phyloP scores from a whole-genome alignment of 163 green algal species.

The Chlamydomonas reinhardtii region DNA sequence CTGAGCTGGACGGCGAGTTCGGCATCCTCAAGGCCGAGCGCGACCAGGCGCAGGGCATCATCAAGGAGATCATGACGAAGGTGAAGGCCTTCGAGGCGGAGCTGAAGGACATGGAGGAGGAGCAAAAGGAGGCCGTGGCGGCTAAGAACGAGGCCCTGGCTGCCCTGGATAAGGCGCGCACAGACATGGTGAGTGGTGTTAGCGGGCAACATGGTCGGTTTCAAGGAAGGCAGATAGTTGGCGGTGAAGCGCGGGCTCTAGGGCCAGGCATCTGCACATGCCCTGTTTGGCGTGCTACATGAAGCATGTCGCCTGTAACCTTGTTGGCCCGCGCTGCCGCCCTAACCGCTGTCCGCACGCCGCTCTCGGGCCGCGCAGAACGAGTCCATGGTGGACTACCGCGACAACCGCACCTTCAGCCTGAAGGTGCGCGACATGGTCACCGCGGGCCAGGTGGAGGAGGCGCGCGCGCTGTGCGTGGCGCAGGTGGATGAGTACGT shows the following conservation, averaged over 20 bases:
- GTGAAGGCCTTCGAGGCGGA: slow-evolving; percentile 29
- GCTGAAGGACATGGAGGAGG: slow-evolving; percentile 53
- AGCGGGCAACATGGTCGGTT: no score
- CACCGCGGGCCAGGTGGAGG: slow-evolving; percentile 62
- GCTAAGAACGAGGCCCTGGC: slow-evolving; percentile 63
- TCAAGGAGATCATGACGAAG: slow-evolving; percentile 55
- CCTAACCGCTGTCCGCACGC: no score
- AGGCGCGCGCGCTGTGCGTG: slow-evolving; percentile 57
- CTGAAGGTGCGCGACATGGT: slow-evolving; percentile 74
- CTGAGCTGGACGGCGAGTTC: slow-evolving; percentile 67
- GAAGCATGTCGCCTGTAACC: no score
- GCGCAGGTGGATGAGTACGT: slow-evolving; percentile 56
- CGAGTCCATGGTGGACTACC: slow-evolving; percentile 60
- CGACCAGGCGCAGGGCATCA: slow-evolving; percentile 63
- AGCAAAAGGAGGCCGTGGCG: slow-evolving; percentile 51
- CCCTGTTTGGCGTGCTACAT: no score
- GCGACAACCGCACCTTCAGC: slow-evolving; percentile 72
- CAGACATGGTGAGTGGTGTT: neutral
- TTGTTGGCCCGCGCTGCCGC: no score
- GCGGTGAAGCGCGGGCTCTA: no score
- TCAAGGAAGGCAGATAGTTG: no score
- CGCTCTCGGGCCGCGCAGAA: neutral
- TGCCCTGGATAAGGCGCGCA: slow-evolving; percentile 52
- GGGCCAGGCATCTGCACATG: no score
- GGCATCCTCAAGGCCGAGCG: slow-evolving; percentile 67